Conservation (phyloP, 1,139 yeast species). For the Debaryomycetaceae sp. region DNA sequence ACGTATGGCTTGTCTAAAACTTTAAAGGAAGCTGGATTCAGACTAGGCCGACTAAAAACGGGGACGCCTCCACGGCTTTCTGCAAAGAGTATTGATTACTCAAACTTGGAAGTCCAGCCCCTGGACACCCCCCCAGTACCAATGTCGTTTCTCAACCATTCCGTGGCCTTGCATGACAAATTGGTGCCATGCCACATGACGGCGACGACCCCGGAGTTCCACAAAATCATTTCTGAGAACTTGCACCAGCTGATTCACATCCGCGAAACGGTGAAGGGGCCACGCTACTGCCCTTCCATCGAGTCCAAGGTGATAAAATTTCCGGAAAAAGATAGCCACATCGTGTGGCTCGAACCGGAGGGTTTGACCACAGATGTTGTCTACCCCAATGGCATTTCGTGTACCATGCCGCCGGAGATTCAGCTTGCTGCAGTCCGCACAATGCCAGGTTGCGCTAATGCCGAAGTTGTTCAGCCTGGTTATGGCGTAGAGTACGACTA, state of each 20-base stretch:
- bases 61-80: constrained; percentile 94
- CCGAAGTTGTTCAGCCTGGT: constrained; percentile 83
- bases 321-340: constrained; percentile 63
- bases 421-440: constrained; percentile 63
- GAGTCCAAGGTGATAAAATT: constrained; percentile 84
- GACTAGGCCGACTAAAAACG: constrained; percentile 83
- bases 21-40: constrained; percentile 63
- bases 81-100: constrained; percentile 58
- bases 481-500: constrained; percentile 98
- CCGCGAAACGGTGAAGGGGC: constrained; percentile 90
- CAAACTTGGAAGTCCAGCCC: constrained; percentile 47
- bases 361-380: constrained; percentile 77
- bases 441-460: constrained; percentile 87
- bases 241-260: constrained; percentile 81
- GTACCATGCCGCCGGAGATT: constrained; percentile 93
- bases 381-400: constrained; percentile 93
- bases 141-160: constrained; percentile 76
- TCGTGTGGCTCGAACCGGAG: constrained; percentile 95
- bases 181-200: constrained; percentile 73
- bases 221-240: constrained; percentile 56
- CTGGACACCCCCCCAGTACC: constrained; percentile 81
- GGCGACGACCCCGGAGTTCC: constrained; percentile 64
- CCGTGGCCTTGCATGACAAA: constrained; percentile 44
- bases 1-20: constrained; percentile 84
- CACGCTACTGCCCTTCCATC: constrained; percentile 94